Base-by-base conservation (phyloP, 2,329 filamentous ascomycete species). In the Onygenales sp. region DNA sequence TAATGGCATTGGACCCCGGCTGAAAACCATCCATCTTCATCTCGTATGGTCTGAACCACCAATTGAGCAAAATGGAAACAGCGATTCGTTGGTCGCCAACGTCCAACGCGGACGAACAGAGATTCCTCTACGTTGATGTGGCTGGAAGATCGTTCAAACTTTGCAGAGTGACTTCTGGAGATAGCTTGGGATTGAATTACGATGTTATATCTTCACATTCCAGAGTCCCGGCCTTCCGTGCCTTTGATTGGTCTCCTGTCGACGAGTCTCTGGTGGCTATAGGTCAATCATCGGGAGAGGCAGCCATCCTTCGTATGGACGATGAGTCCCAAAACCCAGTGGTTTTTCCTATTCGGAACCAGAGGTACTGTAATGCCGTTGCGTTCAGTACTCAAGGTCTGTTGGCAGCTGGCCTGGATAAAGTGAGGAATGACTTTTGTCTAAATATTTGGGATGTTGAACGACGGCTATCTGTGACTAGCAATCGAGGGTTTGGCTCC, bases 361-460 rank as follows among this genome's bases (percentile, higher is more conserved):
- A 83, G 64, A 74, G 82, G 39, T 80, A 81, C 58, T 84, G 81
- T 65, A 85, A 85, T 64, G 81, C 82, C 2, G 79, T 85, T 51
- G 78, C 81, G 2, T 80, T 85, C 61, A 83, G 76, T 59, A 69
- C 73, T 38, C 69, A 74, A 57, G 78, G 79, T 33, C 71, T 81
- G 53, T 69, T 85, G 46, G 82, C 82, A 2, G 79, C 81, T 3
- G 82, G 81, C 2, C 66, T 85, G 51, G 82, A 85, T 61, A 75
- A 80, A 57, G 80, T 83, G 43, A 75, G 82, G 8, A 84, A 82
- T 49, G 82, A 85, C 66, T 79, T 81, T 53, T 84, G 81, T 60
- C 67, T 85, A 57, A 84, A 84, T 59, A 78, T 85, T 38, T 85
- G 82, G 73, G 81, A 85, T 68, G 73, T 82, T 47, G 78, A 77